phyloP scores from a whole-genome alignment of 139 green algal genomes.

The Cymbomonas tetramitiformis region DNA sequence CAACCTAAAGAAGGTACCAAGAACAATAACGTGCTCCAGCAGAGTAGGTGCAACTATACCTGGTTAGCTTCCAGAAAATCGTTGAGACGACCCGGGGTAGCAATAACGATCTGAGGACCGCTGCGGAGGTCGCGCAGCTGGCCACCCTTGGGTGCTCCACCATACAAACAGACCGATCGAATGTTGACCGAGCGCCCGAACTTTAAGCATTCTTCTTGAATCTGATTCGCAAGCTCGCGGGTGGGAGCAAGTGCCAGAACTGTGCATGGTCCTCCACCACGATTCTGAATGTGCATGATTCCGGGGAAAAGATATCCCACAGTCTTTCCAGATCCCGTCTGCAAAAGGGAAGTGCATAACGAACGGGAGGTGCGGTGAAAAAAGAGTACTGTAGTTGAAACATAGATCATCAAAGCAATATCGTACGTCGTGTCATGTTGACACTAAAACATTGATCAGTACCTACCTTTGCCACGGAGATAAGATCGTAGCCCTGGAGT shows the following conservation, averaged over 20 bases:
- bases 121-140: conserved; percentile 63
- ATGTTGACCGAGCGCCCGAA: conserved; percentile 59
- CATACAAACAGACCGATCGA: conserved; percentile 70
- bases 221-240: conserved; percentile 79
- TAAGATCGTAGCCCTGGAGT: conserved; percentile 55
- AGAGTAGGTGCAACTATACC: no score
- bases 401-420: no score
- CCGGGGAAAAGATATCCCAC: conserved; percentile 65
- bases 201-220: conserved; percentile 72
- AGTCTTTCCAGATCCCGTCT: conserved; percentile 73
- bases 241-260: conserved; percentile 74
- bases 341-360: no score
- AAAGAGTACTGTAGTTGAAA: no score
- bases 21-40: no score
- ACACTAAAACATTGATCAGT: no score
- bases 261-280: conserved; percentile 16
- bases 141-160: conserved; percentile 66
- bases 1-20: no score
- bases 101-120: conserved; percentile 69
- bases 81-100: conserved; percentile 78
- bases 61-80: conserved; percentile 68
- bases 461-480: conserved; percentile 76
- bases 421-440: no score
- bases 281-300: conserved; percentile 57
- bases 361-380: no score